Conservation (phyloP, 495 filamentous ascomycete genomes). For the Saxispiralis lemnorum region DNA sequence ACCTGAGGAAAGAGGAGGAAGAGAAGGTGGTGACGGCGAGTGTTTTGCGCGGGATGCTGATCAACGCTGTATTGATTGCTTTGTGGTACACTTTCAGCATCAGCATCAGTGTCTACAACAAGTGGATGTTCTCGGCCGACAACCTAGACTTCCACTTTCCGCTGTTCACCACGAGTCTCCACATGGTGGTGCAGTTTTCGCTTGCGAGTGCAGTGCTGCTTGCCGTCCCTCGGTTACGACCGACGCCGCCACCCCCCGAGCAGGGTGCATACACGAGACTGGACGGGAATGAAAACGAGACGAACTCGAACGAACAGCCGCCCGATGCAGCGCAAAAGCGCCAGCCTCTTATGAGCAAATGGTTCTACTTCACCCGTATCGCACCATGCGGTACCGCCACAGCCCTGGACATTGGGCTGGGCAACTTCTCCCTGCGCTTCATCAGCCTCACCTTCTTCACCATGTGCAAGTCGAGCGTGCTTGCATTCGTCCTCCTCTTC, state of each 20-base stretch:
- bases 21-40: constrained; percentile 51
- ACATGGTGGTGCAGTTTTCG: constrained; percentile 92
- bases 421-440: constrained; percentile 88
- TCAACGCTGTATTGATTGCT: constrained; percentile 61
- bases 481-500: constrained; percentile 89
- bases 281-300: constrained; percentile 20
- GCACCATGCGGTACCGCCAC: constrained; percentile 87
- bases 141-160: constrained; percentile 85
- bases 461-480: constrained; percentile 98
- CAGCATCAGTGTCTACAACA: constrained; percentile 95
- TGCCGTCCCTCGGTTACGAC: constrained; percentile 68
- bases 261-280: constrained; percentile 25
- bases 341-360: constrained; percentile 68
- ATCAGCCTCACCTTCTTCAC: constrained; percentile 95
- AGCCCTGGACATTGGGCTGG: constrained; percentile 87
- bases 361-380: constrained; percentile 84
- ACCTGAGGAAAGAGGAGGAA: constrained; percentile 28
- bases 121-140: constrained; percentile 93
- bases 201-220: constrained; percentile 66
- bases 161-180: constrained; percentile 83
- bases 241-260: constrained; percentile 19
- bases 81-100: constrained; percentile 83
- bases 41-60: constrained; percentile 45
- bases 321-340: constrained; percentile 19
- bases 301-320: constrained; percentile 10